These are phyloP conservation scores for Diacronema lutheri DNA, from an alignment of 78 protist genomes.

Conservation along the genomic window DNA sequence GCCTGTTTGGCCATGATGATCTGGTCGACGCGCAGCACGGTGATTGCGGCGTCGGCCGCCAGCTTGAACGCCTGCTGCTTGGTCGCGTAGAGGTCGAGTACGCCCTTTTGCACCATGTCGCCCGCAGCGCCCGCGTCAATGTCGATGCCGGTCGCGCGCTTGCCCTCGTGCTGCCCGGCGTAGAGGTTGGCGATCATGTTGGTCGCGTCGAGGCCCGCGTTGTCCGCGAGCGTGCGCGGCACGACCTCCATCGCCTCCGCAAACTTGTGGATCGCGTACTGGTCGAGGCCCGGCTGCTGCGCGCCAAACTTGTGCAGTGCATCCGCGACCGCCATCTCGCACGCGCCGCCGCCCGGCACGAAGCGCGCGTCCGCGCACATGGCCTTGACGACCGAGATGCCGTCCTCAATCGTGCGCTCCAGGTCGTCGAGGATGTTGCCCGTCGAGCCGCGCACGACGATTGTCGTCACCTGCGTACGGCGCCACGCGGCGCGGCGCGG, in stretches of 20 bases:
- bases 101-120: conserved; percentile 16
- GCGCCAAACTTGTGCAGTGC: conserved; percentile 25
- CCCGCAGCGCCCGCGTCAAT: conserved; percentile 44
- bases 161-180: conserved; percentile 83
- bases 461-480: conserved; percentile 75
- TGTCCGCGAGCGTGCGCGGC: conserved; percentile 95
- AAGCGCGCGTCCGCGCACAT: conserved; percentile 79
- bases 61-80: conserved; percentile 61
- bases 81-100: conserved; percentile 72
- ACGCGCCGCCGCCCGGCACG: conserved; percentile 97
- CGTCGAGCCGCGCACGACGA: conserved; percentile 94
- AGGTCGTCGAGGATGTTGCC: conserved; percentile 91
- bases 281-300: conserved; percentile 59
- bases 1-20: conserved; percentile 97
- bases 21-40: conserved; percentile 96
- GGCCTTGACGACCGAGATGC: conserved; percentile 87
- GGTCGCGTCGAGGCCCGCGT: conserved; percentile 78
- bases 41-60: conserved; percentile 95
- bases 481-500: background rate
- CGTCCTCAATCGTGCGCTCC: conserved; percentile 94
- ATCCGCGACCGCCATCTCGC: conserved; percentile 85
- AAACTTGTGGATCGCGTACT: conserved; percentile 89
- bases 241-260: conserved; percentile 91
- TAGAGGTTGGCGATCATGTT: conserved; percentile 19
- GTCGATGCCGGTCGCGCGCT: conserved; percentile 80